These are phyloP conservation scores for Fusarium sterilihyphosum DNA, from an alignment of 2,329 filamentous ascomycete genomes.

Conservation along the genomic window DNA sequence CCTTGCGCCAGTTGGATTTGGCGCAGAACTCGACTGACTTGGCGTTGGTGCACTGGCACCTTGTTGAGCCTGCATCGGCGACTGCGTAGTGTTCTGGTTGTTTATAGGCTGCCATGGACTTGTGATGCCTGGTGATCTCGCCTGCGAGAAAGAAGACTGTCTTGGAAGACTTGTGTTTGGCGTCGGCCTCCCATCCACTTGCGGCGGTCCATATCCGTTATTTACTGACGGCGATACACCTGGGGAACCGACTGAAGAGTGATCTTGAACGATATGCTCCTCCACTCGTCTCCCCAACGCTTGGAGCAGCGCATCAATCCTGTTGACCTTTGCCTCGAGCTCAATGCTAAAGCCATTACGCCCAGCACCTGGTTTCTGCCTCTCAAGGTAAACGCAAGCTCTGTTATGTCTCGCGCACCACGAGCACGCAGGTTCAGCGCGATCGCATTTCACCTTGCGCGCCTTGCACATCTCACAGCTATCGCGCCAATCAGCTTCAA, in stretches of 20 bases:
- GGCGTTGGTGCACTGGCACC: not conserved
- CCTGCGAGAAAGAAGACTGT: slow-evolving; percentile 39
- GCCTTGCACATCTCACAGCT: slow-evolving; percentile 58
- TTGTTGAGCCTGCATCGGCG: slow-evolving; percentile 6
- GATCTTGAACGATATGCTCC: slow-evolving; percentile 53
- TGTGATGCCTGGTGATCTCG: slow-evolving; percentile 54
- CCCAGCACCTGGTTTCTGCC: slow-evolving; percentile 74
- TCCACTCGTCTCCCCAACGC: slow-evolving; percentile 55
- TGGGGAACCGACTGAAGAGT: slow-evolving; percentile 24
- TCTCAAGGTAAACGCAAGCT: slow-evolving; percentile 73
- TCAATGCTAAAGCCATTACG: slow-evolving; percentile 71
- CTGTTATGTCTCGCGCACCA: slow-evolving; percentile 77
- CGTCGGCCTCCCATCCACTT: slow-evolving; percentile 42
- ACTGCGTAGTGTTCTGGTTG: slow-evolving; percentile 39
- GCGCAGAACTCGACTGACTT: not conserved
- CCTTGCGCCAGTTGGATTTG: slow-evolving; percentile 8
- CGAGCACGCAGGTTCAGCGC: slow-evolving; percentile 69
- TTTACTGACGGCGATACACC: slow-evolving; percentile 46
- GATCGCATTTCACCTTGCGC: slow-evolving; percentile 60
- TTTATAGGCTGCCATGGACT: slow-evolving; percentile 45
- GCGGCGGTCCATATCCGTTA: slow-evolving; percentile 48
- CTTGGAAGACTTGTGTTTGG: slow-evolving; percentile 34
- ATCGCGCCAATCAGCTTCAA: not conserved
- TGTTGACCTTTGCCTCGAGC: slow-evolving; percentile 65
- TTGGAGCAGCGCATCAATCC: slow-evolving; percentile 59